Evolutionary conservation across 1,139 yeast genomes (phyloP).

Genomic region (Candida sp.): DNA sequence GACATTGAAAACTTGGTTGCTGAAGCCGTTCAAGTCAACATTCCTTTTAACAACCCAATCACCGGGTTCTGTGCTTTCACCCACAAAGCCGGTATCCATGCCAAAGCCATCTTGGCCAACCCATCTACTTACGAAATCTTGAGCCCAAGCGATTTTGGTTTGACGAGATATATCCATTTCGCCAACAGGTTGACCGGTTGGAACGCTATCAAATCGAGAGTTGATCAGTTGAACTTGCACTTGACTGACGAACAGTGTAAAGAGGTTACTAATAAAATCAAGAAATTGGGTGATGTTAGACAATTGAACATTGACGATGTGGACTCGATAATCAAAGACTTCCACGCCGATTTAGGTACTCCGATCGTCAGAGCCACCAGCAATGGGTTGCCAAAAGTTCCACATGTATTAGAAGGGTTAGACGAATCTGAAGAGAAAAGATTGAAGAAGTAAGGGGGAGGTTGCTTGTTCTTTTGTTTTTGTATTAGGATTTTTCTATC

Average conservation of each 20-base stretch:
- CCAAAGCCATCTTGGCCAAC: conserved; percentile 97
- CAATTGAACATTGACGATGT: conserved; percentile 96
- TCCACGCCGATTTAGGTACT: conserved; percentile 67
- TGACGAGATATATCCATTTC: conserved; percentile 94
- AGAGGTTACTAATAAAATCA: conserved; percentile 93
- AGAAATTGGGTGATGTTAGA: conserved; percentile 94
- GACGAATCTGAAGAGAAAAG: conserved; percentile 15
- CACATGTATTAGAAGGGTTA: conserved; percentile 14
- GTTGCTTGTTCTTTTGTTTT: not conserved
- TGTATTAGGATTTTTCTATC: not conserved
- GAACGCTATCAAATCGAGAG: conserved; percentile 99
- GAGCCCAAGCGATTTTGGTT: conserved; percentile 94
- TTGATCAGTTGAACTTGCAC: conserved; percentile 91
- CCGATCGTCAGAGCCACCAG: conserved; percentile 24
- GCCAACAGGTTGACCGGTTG: conserved; percentile 98
- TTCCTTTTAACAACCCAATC: conserved; percentile 98
- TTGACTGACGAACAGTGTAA: conserved; percentile 93
- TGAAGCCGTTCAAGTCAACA: conserved; percentile 95
- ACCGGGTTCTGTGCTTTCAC: conserved; percentile 99
- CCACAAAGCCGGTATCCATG: conserved; percentile 99
- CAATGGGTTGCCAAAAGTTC: conserved; percentile 14
- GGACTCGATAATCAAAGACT: conserved; percentile 94
- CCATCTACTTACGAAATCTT: conserved; percentile 98
- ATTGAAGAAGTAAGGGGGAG: conserved; percentile 2
- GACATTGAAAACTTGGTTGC: conserved; percentile 97